phyloP scores from a whole-genome alignment of 139 green algal genomes.

The Micractinium conductrix region DNA sequence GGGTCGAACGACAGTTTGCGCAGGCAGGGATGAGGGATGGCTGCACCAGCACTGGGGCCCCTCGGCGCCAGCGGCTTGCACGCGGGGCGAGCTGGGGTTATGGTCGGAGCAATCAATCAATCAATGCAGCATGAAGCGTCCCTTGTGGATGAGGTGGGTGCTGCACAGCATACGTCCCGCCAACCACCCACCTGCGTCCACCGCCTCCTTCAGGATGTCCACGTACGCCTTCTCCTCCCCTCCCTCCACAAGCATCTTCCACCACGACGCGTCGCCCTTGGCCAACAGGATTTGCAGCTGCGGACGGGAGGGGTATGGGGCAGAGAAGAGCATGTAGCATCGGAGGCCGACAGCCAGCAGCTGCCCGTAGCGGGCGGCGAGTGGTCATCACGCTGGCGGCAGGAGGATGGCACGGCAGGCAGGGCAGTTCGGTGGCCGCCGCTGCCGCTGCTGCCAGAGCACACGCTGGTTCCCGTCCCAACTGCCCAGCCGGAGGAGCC shows the following conservation, averaged over 20 bases:
- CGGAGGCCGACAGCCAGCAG: too few species aligned
- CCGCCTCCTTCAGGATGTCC: constrained; percentile 72
- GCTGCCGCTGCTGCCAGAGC: not conserved
- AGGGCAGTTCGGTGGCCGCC: not conserved
- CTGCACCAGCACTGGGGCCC: too few species aligned
- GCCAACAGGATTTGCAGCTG: constrained; percentile 61
- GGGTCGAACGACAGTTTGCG: too few species aligned
- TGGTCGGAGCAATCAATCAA: too few species aligned
- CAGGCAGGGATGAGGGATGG: not conserved
- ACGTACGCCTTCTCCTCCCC: constrained; percentile 69
- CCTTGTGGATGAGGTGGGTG: too few species aligned
- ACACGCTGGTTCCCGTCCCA: not conserved
- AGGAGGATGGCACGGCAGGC: not conserved
- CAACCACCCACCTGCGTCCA: constrained; percentile 68
- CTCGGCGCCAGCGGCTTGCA: too few species aligned
- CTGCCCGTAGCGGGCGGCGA: too few species aligned
- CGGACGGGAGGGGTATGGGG: too few species aligned
- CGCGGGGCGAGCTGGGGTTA: too few species aligned
- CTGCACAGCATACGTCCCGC: too few species aligned
- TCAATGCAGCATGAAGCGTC: too few species aligned
- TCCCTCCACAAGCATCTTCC: constrained; percentile 72
- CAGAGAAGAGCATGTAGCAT: too few species aligned
- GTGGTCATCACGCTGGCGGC: not conserved
- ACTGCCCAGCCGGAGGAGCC: not conserved
- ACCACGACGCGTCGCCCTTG: constrained; percentile 72